Conservation (phyloP, 192 early-diverging fungal species). For the Obelidium mucronatum region DNA sequence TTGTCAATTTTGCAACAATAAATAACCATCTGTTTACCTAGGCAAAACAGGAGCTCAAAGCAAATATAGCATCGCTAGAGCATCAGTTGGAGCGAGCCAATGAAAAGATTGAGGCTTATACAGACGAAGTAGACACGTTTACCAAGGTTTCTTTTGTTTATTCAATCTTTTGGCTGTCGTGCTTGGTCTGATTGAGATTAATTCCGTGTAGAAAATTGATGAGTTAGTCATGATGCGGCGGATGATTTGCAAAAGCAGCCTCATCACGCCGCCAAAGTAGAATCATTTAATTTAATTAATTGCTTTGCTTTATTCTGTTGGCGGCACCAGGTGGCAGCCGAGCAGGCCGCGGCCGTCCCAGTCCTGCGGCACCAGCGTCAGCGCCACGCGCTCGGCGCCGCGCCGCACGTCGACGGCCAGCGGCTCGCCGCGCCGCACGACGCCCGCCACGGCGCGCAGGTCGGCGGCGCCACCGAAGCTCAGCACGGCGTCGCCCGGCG, state of each 20-base stretch:
- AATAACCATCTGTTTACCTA: neutral
- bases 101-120: constrained; percentile 20
- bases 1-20: neutral
- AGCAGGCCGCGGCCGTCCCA: constrained; percentile 58
- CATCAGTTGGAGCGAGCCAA: neutral
- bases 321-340: constrained; percentile 44
- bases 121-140: constrained; percentile 13
- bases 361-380: constrained; percentile 43
- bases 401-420: constrained; percentile 41
- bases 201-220: constrained; percentile 25
- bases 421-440: constrained; percentile 4
- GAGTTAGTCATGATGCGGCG: constrained; percentile 4
- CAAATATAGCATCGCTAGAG: constrained; percentile 6
- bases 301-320: neutral
- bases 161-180: neutral
- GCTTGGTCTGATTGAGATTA: neutral
- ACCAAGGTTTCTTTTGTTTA: constrained; percentile 14
- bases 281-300: neutral
- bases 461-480: constrained; percentile 17
- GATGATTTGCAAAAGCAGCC: neutral
- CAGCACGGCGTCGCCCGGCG: constrained; percentile 13
- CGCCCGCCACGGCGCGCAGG: neutral
- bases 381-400: neutral
- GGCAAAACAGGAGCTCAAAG: constrained; percentile 8
- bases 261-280: neutral